Base-by-base conservation (phyloP, 345 rosid genomes). In the Atalantia buxifolia region DNA sequence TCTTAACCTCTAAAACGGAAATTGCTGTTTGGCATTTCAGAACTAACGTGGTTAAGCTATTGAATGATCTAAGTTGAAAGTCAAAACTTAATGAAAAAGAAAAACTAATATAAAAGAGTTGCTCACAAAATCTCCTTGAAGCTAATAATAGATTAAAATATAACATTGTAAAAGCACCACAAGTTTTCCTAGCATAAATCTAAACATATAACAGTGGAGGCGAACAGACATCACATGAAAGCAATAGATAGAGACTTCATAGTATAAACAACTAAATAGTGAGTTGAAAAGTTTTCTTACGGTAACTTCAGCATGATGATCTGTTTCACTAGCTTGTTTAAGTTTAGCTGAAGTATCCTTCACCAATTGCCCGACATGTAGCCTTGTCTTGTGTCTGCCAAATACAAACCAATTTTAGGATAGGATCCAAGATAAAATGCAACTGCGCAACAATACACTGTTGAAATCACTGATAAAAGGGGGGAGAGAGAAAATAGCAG, bases 331-430 rank as follows among this genome's bases (percentile, higher is more conserved):
- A 57, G 92, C 97, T 84, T 91, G 94, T 85, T 89, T 94, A 71
- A 96, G 95, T 83, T 86, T 96, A 72, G 95, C 91, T n/a, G 97
- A 88, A 71, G 99, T 94, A 74, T 96, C 97, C 87, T 94, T 96
- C 85, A 96, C 99, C 64, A 96, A 61, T 75, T 91, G 90, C 79
- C 95, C 94, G 27, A 94, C 94, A 86, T 91, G 92, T 21, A 90
- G 79, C 81, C 97, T 89, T 55, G 95, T 92, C 87, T 91, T 92
- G 80, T 86, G 98, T 86, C 99, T 96, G 84, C 80, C 64, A 74
- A 78, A 79, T 30, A 78, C 60, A 81, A 76, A 28, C 45, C 79
- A 86, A 53, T 31, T 30, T n/a, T 66, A 64, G 8, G 14, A 30
- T 35, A 48, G 57, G 45, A 9, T 28, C 2, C 14, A 18, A 61